Base-by-base conservation (phyloP, 1,284 basidiomycete species). In the Coniferiporia sulphurascens region DNA sequence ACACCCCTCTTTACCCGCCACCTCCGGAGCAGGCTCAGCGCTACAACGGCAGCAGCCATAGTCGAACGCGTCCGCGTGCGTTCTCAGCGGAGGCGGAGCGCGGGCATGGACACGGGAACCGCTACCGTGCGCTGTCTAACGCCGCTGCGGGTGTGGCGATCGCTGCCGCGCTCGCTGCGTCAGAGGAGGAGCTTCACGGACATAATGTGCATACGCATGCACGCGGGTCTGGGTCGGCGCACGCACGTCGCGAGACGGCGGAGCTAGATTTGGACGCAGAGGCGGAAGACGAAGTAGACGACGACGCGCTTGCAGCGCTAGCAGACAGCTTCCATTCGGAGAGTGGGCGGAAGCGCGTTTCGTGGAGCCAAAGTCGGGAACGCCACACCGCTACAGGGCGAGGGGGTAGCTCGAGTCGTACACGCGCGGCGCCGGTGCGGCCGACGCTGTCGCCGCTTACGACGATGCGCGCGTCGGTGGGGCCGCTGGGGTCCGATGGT, bases 271-370 rank as follows among this genome's bases (percentile, higher is more conserved):
- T 27, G 5, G 27, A 27, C 27, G 27, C 27, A 27, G 75, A 78
- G 46, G 77, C 76, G 7, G 78, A 77, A 36, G 80, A 81, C 51
- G 83, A 82, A 9, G 72, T 74, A 0, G 78, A 78, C 58, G 83
- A 85, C 12, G 75, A 76, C 13, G 75, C 77, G 1, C 75, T 81
- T 15, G 72, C 82, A 17, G 77, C 79, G 1, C 74, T 91, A 65
- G 76, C 81, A 1, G 85, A 86, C 49, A 91, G 89, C 66, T 84
- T 87, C 67, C 79, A 86, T 68, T 91, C 89, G 0, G 89, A 91
- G 58, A 72, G 77, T 15, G 81, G 80, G 19, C 73, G 77, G 56
- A 86, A 83, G 68, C 79, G 78, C 32, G 79, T 87, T 2, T 83
- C 82, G 0, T 89, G 85, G 86, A 87, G n/a, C n/a, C n/a, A n/a